Base-by-base conservation (phyloP, 371 early-diverging fungal species). In the Mucor mucedo region DNA sequence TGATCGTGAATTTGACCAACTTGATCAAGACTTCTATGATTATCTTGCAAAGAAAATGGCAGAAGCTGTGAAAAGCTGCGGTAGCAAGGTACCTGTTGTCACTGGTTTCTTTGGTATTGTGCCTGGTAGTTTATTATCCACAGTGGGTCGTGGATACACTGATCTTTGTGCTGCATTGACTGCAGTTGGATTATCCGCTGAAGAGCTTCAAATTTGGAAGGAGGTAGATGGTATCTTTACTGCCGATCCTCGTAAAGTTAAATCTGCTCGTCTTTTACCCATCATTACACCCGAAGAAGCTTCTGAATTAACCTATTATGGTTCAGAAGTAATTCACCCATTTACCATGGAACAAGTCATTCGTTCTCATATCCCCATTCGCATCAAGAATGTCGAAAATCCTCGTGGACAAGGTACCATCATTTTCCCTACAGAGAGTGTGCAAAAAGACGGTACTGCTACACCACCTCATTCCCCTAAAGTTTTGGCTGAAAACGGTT, bases 311-410 rank as follows among this genome's bases (percentile, higher is more conserved):
- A 98, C 99, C 0, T 98, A 96, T 72, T 98, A 97, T 67, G 98
- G 98, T 4, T 93, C 94, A 0, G 98, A 98, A 74, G 98, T 98
- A 40, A 96, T 99, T 65, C 98, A 99, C 68, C 99, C 99, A 5
- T 97, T 96, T 77, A 99, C 99, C 8, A 98, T 99, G 98, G 97
- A 97, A 70, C 98, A 98, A 67, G 97, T 96, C 55, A 96, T 98
- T 60, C 90, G 95, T 27, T 93, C 95, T 6, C 79, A 83, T 54
- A 96, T 99, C 65, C 98, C 99, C 7, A 97, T 99, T 73, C 93
- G 98, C 57, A 98, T 99, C 75, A 96, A 95, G 66, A 99, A 98
- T 70, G 95, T 96, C 5, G 93, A 95, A 71, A 94, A 95, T 49
- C 98, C 98, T 21, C 77, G 73, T 7, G 97, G 95, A 42, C 75